phyloP scores from a whole-genome alignment of 2,329 filamentous ascomycete genomes.

The Talaromyces verruculosus region DNA sequence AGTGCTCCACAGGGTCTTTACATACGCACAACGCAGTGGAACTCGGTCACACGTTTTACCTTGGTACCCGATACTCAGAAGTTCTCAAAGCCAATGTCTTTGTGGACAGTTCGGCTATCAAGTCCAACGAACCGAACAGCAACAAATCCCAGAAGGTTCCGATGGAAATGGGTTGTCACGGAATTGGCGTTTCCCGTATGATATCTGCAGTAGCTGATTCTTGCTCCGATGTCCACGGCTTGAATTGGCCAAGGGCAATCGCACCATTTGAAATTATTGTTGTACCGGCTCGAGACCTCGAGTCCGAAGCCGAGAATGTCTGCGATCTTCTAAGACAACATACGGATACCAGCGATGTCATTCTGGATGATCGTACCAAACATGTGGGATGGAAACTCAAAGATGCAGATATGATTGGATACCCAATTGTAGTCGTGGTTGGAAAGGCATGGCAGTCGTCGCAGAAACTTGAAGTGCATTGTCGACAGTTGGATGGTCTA shows the following conservation, averaged over 20 bases:
- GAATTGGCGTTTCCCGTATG: slow-evolving; percentile 88
- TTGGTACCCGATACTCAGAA: slow-evolving; percentile 82
- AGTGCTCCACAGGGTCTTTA: slow-evolving; percentile 65
- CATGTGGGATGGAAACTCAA: slow-evolving; percentile 79
- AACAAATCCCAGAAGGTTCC: slow-evolving; percentile 47
- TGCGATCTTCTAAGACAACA: slow-evolving; percentile 59
- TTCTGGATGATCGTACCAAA: slow-evolving; percentile 71
- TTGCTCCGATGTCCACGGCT: slow-evolving; percentile 67
- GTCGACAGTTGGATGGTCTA: slow-evolving; percentile 61
- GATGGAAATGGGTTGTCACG: slow-evolving; percentile 94
- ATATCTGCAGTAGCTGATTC: slow-evolving; percentile 82
- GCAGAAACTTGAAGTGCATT: slow-evolving; percentile 72
- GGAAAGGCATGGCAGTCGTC: slow-evolving; percentile 66
- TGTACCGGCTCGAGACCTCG: slow-evolving; percentile 54
- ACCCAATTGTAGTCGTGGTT: slow-evolving; percentile 77
- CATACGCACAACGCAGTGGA: slow-evolving; percentile 74
- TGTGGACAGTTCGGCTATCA: slow-evolving; percentile 36
- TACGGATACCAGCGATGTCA: slow-evolving; percentile 52
- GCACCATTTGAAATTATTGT: slow-evolving; percentile 79
- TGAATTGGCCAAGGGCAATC: slow-evolving; percentile 85
- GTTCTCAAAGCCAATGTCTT: slow-evolving; percentile 67
- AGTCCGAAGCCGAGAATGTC: slow-evolving; percentile 55
- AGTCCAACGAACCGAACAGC: slow-evolving; percentile 23
- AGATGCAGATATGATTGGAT: slow-evolving; percentile 87
- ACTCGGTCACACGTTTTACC: slow-evolving; percentile 90